Base-by-base conservation (phyloP, 2,329 filamentous ascomycete genomes). In the Triangularia setosa region DNA sequence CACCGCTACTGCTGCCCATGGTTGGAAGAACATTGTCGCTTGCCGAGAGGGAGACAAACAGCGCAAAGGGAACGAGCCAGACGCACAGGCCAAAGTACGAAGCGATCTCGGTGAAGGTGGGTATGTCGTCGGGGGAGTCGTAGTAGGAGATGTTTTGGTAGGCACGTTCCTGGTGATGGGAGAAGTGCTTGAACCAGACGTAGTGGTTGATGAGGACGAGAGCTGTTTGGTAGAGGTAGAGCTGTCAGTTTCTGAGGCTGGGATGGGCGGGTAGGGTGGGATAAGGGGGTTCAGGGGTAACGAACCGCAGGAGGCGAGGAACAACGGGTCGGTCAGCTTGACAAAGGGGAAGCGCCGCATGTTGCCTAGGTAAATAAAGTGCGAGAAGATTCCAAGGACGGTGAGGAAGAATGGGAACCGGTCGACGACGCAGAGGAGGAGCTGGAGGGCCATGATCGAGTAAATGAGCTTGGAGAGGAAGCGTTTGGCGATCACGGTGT, bases 41-140 rank as follows among this genome's bases (percentile, higher is more conserved):
- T 0, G 95, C 95, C 18, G 92, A 96, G 52, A 99, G 79, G 72
- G 91, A 96, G 59, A 99, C 94, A 74, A 99, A 99, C 14, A 99
- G 83, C 16, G 93, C 88, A 74, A 99, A 99, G 0, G 95, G 95
- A 0, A 98, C 91, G 1, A 99, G 83, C 95, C 95, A 99, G 0
- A 99, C 93, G 72, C 93, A 97, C 1, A 99, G 81, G 0, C 95
- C 95, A 74, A 99, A 99, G 78, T 95, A 99, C 0, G 92, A 94
- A 0, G 95, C 93, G 54, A 98, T 95, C 79, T 98, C 92, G 18
- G 92, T 93, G 76, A 99, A 99, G 40, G 86, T 89, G 0, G 95
- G 95, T 54, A 92, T 75, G 60, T 87, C 78, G 58, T 84, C 77
- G 62, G 81, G 79, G 64, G 82, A 80, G 68, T 91, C 86, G 74